Percentiles rank a stretch among this genome's conserved stretches.
phyloP scores from a whole-genome alignment of 768 basidiomycete species.

The Pleurotus salmoneostramineus region DNA sequence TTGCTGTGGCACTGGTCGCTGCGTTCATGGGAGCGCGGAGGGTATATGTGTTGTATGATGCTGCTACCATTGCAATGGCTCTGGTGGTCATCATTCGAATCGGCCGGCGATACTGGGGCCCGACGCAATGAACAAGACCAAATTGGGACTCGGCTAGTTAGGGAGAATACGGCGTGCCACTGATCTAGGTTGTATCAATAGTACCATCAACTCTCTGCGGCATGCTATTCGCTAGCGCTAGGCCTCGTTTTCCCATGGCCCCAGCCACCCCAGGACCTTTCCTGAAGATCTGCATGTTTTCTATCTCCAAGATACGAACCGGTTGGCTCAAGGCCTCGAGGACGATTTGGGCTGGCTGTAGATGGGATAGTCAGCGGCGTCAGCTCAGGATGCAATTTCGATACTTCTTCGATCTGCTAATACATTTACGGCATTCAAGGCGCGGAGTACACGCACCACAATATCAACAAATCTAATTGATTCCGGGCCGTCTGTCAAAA shows the following conservation, averaged over 20 bases:
- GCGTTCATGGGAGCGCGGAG: conserved; percentile 66
- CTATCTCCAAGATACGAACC: too few species aligned
- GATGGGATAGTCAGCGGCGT: background rate
- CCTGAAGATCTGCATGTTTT: too few species aligned
- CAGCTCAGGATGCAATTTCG: background rate
- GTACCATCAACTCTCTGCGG: background rate
- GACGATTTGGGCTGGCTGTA: background rate
- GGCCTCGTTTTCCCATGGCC: background rate
- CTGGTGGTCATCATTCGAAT: conserved; percentile 42
- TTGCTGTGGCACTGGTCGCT: conserved; percentile 44
- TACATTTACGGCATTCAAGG: conserved; percentile 7
- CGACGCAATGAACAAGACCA: conserved; percentile 25
- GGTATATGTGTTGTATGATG: conserved; percentile 66
- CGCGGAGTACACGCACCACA: conserved; percentile 5
- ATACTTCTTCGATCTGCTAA: conserved; percentile 5
- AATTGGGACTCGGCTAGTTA: background rate
- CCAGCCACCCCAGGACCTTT: background rate
- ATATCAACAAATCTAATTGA: background rate
- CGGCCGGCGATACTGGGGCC: conserved; percentile 47
- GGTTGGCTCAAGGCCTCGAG: too few species aligned
- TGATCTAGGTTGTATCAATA: conserved; percentile 3
- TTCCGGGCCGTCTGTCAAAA: conserved; percentile 9
- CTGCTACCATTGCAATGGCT: conserved; percentile 43
- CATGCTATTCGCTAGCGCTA: background rate
- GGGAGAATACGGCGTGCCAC: background rate